Percentiles rank a stretch among this genome's conserved stretches.
These are phyloP conservation scores for Globisporangium orthogonon DNA, from an alignment of 352 stramenopile species.

Conservation along the genomic window DNA sequence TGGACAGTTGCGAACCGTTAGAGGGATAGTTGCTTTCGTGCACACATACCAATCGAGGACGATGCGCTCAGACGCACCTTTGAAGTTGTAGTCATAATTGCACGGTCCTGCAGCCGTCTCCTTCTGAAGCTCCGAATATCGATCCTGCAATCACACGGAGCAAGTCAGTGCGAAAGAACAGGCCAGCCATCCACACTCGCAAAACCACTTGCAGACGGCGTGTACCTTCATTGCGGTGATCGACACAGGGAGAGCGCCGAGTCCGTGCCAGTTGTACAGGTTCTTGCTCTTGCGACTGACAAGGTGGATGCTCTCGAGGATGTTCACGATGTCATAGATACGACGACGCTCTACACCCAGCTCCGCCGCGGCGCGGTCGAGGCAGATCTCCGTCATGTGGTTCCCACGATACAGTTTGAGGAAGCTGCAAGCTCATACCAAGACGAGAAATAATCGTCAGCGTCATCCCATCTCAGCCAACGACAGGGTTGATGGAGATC, in stretches of 20 bases:
- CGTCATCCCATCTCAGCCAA: neutral
- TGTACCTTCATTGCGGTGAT: constrained; percentile 72
- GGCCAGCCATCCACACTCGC: neutral
- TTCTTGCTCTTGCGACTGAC: constrained; percentile 96
- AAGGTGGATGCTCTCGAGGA: constrained; percentile 94
- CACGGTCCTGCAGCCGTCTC: constrained; percentile 13
- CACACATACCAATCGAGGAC: neutral
- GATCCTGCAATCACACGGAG: constrained; percentile 18
- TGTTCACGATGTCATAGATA: constrained; percentile 99
- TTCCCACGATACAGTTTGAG: constrained; percentile 65
- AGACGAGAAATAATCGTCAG: neutral
- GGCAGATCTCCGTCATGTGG: constrained; percentile 67
- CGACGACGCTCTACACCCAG: constrained; percentile 89
- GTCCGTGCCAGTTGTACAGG: constrained; percentile 90
- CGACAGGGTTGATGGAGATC: neutral
- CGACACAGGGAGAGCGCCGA: constrained; percentile 53
- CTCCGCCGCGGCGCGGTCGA: constrained; percentile 59
- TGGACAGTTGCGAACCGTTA: neutral
- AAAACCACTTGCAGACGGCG: neutral
- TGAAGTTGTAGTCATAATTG: constrained; percentile 48
- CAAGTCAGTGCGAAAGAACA: neutral
- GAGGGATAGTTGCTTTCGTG: neutral
- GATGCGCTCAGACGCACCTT: constrained; percentile 26
- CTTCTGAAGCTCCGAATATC: constrained; percentile 37
- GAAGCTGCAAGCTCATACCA: constrained; percentile 35